Evolutionary conservation across 805 yeast species (phyloP).

Genomic region (Candida peoriensis): DNA sequence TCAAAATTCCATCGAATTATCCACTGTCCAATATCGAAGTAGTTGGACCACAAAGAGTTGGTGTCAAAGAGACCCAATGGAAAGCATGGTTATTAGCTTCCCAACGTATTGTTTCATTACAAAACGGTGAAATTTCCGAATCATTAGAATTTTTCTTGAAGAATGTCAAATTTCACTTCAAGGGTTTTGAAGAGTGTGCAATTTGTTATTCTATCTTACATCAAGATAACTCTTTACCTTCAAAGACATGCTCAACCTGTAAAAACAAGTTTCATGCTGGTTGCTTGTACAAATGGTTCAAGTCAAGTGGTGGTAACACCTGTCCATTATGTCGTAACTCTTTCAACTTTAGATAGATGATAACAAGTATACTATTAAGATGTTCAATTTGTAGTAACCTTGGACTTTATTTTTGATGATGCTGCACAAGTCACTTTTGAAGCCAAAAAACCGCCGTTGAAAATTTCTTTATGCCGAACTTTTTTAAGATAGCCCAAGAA

Average conservation of each 20-base stretch:
- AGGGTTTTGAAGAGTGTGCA: constrained; percentile 95
- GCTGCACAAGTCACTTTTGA: no score
- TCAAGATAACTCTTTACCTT: constrained; percentile 81
- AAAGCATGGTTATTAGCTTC: constrained; percentile 92
- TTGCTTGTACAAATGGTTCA: constrained; percentile 95
- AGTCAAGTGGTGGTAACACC: constrained; percentile 84
- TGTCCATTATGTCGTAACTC: constrained; percentile 90
- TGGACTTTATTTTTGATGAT: no score
- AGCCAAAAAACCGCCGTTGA: no score
- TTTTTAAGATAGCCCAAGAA: no score
- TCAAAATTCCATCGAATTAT: constrained; percentile 66
- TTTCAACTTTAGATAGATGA: constrained; percentile 38
- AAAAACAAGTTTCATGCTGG: constrained; percentile 92
- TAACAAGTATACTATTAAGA: no score
- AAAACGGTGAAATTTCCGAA: constrained; percentile 57
- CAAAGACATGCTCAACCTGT: constrained; percentile 85
- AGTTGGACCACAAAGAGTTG: constrained; percentile 73
- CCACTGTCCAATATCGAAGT: constrained; percentile 77
- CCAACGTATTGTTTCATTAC: constrained; percentile 71
- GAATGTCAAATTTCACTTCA: constrained; percentile 79
- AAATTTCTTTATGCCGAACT: no score
- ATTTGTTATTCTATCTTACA: constrained; percentile 91
- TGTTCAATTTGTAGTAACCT: no score
- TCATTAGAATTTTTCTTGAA: constrained; percentile 38
- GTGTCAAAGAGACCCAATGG: constrained; percentile 91